A percentile compares a stretch with the other conserved stretches of the same genome.
Evolutionary conservation across 108 stramenopile species (phyloP).

Genomic region (Epipyxis sp.): DNA sequence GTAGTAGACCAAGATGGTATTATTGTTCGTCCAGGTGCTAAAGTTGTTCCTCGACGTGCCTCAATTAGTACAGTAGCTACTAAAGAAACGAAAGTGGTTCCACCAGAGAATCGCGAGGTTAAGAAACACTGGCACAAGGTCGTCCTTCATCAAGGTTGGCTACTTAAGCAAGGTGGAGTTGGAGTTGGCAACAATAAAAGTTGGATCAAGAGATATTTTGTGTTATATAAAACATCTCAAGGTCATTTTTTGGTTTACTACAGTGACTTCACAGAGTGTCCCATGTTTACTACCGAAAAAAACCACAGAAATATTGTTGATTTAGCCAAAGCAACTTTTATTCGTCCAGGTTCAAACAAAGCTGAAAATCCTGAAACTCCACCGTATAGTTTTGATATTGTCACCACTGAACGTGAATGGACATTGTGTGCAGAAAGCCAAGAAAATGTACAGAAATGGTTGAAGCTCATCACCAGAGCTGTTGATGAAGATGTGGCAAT

Average conservation of each 20-base stretch:
- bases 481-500: constrained; percentile 57
- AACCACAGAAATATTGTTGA: constrained; percentile 52
- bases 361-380: constrained; percentile 37
- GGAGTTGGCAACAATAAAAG: constrained; percentile 38
- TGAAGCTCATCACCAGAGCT: constrained; percentile 47
- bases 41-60: background rate
- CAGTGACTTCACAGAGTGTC: constrained; percentile 50
- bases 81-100: constrained; percentile 9
- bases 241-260: constrained; percentile 59
- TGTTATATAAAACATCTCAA: constrained; percentile 53
- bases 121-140: constrained; percentile 49
- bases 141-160: constrained; percentile 59
- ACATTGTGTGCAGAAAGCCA: constrained; percentile 50
- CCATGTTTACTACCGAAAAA: constrained; percentile 42
- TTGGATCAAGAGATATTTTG: constrained; percentile 59
- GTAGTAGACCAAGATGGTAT: constrained; percentile 47
- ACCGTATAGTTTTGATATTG: constrained; percentile 50
- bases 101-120: background rate
- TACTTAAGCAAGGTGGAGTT: constrained; percentile 55
- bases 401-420: constrained; percentile 57
- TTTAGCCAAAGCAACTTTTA: constrained; percentile 54
- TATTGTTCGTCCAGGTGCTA: constrained; percentile 27
- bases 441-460: constrained; percentile 42
- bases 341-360: constrained; percentile 48
- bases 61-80: background rate